Base-by-base conservation (phyloP, 257 asterid genomes). In the Knoxia roxburghii region DNA sequence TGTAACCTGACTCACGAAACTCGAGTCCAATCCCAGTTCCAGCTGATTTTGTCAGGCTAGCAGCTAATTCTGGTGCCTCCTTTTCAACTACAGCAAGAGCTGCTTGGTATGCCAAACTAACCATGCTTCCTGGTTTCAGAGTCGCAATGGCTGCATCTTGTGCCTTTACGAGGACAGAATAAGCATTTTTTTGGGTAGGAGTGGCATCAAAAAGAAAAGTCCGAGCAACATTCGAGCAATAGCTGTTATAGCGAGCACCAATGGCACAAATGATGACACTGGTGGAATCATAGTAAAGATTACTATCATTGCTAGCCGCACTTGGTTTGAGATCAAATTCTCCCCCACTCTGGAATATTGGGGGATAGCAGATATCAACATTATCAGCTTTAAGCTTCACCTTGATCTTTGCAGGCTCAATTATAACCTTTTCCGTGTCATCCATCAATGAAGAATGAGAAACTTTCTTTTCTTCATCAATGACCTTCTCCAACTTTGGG, bases 301-400 rank as follows among this genome's bases (percentile, higher is more conserved):
- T 49, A 41, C 61, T 65, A 32, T 75, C 79, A 58, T 75, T 75
- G 72, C 79, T 69, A 33, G 75, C 52, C 9, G 79, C 79, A 58
- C 79, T 75, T 64, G 79, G 72, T 70, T 48, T 75, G 53, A 75
- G 68, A 75, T 75, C 79, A 45, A 75, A 75, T 40, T 70, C 72
- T 30, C 79, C 79, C n/a, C 79, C 79, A 70, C 75, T 75, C 74
- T 74, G 78, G 64, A 74, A 74, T 61, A 74, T 74, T 40, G 78
- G 78, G 41, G 78, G 75, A 50, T 70, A 69, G 65, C 79, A 75
- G 64, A 75, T 75, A 68, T 75, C 79, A 27, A 75, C 67, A 70
- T 75, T 75, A 56, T 75, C 79, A 41, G 75, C 79, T 55, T 70
- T 75, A 15, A 75, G 70, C 75, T 75, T 75, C 75, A 75, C 79